Percentiles rank a stretch among this genome's conserved stretches.
Conservation (phyloP, 208 protist species). For the Zelonia costaricensis region DNA sequence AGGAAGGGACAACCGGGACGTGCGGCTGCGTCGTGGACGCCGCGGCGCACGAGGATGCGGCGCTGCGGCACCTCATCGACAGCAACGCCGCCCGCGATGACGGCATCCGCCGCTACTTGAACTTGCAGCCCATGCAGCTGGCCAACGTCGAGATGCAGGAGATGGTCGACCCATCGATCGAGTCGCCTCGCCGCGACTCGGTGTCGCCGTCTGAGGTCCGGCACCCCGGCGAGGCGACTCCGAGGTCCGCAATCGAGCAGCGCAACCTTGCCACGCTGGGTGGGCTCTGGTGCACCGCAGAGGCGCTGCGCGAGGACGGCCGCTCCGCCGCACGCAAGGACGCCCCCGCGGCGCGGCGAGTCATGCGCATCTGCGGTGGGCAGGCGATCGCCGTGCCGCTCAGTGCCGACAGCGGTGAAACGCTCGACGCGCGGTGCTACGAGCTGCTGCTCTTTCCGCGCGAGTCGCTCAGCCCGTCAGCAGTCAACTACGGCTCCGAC, state of each 20-base stretch:
- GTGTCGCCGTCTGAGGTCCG: constrained; percentile 12
- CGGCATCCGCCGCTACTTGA: constrained; percentile 54
- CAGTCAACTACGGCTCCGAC: constrained; percentile 61
- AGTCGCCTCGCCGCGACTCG: constrained; percentile 13
- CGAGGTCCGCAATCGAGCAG: constrained; percentile 14
- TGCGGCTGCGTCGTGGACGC: constrained; percentile 54
- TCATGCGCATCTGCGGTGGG: constrained; percentile 82
- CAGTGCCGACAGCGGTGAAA: constrained; percentile 15
- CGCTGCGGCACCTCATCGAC: constrained; percentile 32
- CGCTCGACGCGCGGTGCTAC: constrained; percentile 68
- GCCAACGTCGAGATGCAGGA: constrained; percentile 50
- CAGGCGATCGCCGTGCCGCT: constrained; percentile 40
- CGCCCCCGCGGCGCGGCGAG: constrained; percentile 42
- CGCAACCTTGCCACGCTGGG: constrained; percentile 55
- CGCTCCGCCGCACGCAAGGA: constrained; percentile 36
- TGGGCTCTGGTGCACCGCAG: constrained; percentile 75
- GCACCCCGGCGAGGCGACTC: neutral
- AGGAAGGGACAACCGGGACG: constrained; percentile 4
- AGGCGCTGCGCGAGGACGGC: constrained; percentile 51
- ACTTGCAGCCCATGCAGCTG: constrained; percentile 73
- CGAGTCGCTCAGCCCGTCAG: constrained; percentile 46
- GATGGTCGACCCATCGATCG: constrained; percentile 29
- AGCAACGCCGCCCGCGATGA: constrained; percentile 34
- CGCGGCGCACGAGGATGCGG: constrained; percentile 12
- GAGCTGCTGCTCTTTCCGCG: constrained; percentile 74